These are phyloP conservation scores for Zarea fungicola DNA, from an alignment of 2,329 filamentous ascomycete genomes.

Conservation along the genomic window DNA sequence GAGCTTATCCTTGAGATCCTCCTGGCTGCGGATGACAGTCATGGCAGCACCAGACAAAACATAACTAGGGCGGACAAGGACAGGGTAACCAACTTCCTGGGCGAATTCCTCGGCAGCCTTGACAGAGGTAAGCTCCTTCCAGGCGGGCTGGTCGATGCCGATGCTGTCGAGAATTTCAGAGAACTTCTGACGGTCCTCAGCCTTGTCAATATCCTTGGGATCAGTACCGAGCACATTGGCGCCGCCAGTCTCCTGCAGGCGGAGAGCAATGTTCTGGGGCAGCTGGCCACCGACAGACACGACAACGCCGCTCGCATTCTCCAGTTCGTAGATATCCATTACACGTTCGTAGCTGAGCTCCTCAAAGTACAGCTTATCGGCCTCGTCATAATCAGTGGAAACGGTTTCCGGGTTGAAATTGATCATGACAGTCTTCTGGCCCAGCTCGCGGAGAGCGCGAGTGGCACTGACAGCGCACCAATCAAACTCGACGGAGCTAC, in stretches of 20 bases:
- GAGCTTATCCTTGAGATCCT: constrained; percentile 92
- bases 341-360: constrained; percentile 95
- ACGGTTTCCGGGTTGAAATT: constrained; percentile 85
- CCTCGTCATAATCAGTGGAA: constrained; percentile 78
- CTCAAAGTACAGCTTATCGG: constrained; percentile 93
- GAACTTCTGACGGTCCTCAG: constrained; percentile 97
- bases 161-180: constrained; percentile 96
- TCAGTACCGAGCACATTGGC: constrained; percentile 91
- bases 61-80: constrained; percentile 90
- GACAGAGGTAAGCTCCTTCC: constrained; percentile 93
- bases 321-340: constrained; percentile 98
- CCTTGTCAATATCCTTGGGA: constrained; percentile 92
- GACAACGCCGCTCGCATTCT: constrained; percentile 77
- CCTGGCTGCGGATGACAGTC: constrained; percentile 87
- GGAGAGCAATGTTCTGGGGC: constrained; percentile 94
- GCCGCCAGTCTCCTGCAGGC: constrained; percentile 83
- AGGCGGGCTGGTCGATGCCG: constrained; percentile 92
- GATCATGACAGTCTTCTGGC: constrained; percentile 97
- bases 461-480: constrained; percentile 95
- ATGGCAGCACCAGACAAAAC: constrained; percentile 97
- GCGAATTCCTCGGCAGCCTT: constrained; percentile 85
- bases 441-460: constrained; percentile 74
- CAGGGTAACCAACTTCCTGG: constrained; percentile 80
- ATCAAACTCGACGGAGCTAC: constrained; percentile 96
- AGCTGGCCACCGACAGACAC: constrained; percentile 95